These are phyloP conservation scores for Epichloe amarillans DNA, from an alignment of 2,329 filamentous ascomycete species.

Conservation along the genomic window DNA sequence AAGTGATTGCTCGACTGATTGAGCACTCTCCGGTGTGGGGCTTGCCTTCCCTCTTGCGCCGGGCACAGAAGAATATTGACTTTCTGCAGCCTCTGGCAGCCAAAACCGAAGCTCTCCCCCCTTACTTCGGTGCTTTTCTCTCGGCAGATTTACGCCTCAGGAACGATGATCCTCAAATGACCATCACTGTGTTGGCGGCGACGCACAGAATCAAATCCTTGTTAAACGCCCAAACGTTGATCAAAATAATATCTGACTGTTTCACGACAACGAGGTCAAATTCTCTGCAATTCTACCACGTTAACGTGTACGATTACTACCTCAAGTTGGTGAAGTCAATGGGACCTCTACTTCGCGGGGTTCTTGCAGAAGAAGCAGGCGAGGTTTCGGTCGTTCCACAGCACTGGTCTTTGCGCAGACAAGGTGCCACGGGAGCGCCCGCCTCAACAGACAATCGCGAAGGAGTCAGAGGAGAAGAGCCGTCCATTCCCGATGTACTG, in stretches of 20 bases:
- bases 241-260: conserved; percentile 60
- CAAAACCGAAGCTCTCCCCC: conserved; percentile 37
- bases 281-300: conserved; percentile 52
- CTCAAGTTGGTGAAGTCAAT: conserved; percentile 58
- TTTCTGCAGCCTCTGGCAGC: conserved; percentile 51
- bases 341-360: conserved; percentile 63
- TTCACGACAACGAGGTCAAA: conserved; percentile 57
- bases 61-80: conserved; percentile 57
- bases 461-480: conserved; percentile 6
- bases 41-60: conserved; percentile 65
- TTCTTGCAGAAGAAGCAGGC: conserved; percentile 73
- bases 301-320: conserved; percentile 81
- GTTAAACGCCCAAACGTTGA: conserved; percentile 61
- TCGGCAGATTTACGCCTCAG: conserved; percentile 23
- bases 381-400: conserved; percentile 62
- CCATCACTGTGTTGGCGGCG: conserved; percentile 43
- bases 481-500: conserved; percentile 20
- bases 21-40: conserved; percentile 71
- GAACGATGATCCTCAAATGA: conserved; percentile 19
- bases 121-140: conserved; percentile 62
- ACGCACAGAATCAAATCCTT: conserved; percentile 69
- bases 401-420: conserved; percentile 38
- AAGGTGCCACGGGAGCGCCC: conserved; percentile 14
- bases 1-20: conserved; percentile 63
- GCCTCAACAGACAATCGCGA: conserved; percentile 13